phyloP scores from a whole-genome alignment of 2,329 filamentous ascomycete genomes.

The Herpomyces periplanetae region DNA sequence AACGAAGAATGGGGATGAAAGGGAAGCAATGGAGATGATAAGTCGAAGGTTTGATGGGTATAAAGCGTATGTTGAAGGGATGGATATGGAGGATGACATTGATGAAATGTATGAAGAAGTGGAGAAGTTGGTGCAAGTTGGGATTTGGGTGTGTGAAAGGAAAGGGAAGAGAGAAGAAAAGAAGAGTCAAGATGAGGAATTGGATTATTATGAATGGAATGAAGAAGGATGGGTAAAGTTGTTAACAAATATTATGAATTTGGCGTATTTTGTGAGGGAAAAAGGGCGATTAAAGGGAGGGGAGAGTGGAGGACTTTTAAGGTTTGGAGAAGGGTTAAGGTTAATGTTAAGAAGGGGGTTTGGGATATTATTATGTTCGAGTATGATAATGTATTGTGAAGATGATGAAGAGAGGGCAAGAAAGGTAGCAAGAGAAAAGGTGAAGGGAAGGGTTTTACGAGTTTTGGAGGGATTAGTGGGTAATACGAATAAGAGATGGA shows the following conservation, averaged over 20 bases:
- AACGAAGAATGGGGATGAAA: conserved; percentile 47
- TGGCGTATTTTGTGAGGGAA: conserved; percentile 11
- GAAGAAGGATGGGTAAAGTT: conserved; percentile 6
- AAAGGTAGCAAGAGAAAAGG: too few relatives aligned
- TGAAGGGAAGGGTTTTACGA: too few relatives aligned
- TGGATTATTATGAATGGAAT: conserved; percentile 3
- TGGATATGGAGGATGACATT: conserved; percentile 20
- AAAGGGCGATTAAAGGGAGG: conserved; percentile 8
- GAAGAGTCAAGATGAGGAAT: conserved; percentile 3
- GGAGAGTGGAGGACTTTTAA: conserved; percentile 10
- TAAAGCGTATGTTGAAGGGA: conserved; percentile 15
- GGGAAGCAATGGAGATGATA: conserved; percentile 43
- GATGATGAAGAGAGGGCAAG: too few relatives aligned
- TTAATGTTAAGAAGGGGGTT: too few relatives aligned
- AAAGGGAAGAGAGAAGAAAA: conserved; percentile 22
- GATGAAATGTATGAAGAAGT: conserved; percentile 34
- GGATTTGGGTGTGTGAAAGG: conserved; percentile 73
- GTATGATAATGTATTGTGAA: too few relatives aligned
- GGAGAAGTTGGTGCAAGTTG: conserved; percentile 62
- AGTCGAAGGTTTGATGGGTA: conserved; percentile 26
- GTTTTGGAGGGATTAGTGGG: too few relatives aligned
- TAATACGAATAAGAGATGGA: too few relatives aligned
- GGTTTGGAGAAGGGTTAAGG: conserved; percentile 22
- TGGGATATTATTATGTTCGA: too few relatives aligned
- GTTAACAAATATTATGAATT: conserved; percentile 6